phyloP scores from a whole-genome alignment of 192 early-diverging fungal species.

The Kickxella alabastrina region DNA sequence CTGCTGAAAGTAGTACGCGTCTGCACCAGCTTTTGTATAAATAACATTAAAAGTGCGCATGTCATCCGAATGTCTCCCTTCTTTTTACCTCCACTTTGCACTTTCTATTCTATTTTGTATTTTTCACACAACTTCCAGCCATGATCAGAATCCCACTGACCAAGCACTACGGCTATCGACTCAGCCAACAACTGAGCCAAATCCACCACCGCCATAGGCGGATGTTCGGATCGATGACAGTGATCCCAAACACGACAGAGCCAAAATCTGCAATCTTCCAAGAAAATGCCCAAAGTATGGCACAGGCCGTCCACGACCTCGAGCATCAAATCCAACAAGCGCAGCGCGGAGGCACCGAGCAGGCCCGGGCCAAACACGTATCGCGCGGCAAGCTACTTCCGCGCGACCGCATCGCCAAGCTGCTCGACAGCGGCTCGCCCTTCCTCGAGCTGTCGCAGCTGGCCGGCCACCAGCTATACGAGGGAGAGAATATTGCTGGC shows the following conservation, averaged over 20 bases:
- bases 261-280: constrained; percentile 27
- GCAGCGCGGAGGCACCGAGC: constrained; percentile 73
- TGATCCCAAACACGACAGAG: constrained; percentile 31
- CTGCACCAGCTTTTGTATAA: no score
- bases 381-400: constrained; percentile 84
- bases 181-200: no score
- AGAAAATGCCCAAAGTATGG: constrained; percentile 41
- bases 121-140: no score
- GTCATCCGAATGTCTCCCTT: no score
- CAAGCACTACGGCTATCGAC: no score
- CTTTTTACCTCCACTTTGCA: background rate
- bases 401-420: constrained; percentile 63
- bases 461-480: constrained; percentile 85
- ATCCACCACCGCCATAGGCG: no score
- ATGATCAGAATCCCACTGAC: no score
- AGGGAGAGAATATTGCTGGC: constrained; percentile 79
- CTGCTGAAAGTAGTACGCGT: no score
- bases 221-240: constrained; percentile 26
- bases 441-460: constrained; percentile 95
- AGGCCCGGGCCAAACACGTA: constrained; percentile 79
- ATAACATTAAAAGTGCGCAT: no score
- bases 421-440: constrained; percentile 61
- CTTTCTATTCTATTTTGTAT: background rate
- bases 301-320: constrained; percentile 22
- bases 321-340: constrained; percentile 22